Conservation (phyloP, 768 basidiomycete species). For the Pisolithus orientalis region DNA sequence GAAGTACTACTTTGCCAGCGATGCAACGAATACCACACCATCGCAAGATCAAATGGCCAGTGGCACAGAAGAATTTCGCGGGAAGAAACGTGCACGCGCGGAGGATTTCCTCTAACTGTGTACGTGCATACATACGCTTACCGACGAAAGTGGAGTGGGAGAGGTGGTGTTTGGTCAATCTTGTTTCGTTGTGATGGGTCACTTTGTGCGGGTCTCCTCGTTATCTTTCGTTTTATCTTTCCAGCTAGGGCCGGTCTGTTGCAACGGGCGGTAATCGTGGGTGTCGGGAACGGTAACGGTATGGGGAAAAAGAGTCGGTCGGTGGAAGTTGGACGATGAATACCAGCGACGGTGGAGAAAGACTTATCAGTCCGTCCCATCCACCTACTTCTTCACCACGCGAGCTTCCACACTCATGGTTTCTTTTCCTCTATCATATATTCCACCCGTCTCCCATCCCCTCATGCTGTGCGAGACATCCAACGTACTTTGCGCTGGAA, state of each 20-base stretch:
- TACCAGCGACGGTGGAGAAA: conserved; percentile 18
- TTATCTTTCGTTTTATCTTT: conserved; percentile 22
- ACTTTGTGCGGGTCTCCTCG: conserved; percentile 25
- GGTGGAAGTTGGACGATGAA: neutral
- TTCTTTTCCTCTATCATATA: conserved; percentile 5
- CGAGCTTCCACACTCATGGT: conserved; percentile 7
- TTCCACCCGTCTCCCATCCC: conserved; percentile 4
- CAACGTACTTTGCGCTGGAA: neutral
- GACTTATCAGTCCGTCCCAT: conserved; percentile 31
- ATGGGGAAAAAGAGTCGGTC: neutral
- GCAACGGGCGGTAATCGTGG: neutral
- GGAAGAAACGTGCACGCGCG: conserved; percentile 80
- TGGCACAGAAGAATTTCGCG: conserved; percentile 55
- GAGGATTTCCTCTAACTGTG: conserved; percentile 67
- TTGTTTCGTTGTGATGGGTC: conserved; percentile 13
- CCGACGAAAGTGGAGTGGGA: neutral
- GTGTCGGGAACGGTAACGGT: neutral
- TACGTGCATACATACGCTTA: neutral
- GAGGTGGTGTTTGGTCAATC: conserved; percentile 7
- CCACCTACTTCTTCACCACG: conserved; percentile 23
- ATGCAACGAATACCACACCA: conserved; percentile 26
- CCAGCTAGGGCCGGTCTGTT: conserved; percentile 1
- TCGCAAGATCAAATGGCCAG: conserved; percentile 10
- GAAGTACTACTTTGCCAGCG: conserved; percentile 54
- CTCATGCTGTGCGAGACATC: conserved; percentile 1